Percentiles rank a stretch among this genome's conserved stretches.
Evolutionary conservation across 306 rosid genomes (phyloP).

Genomic region (Notholithocarpus densiflorus): DNA sequence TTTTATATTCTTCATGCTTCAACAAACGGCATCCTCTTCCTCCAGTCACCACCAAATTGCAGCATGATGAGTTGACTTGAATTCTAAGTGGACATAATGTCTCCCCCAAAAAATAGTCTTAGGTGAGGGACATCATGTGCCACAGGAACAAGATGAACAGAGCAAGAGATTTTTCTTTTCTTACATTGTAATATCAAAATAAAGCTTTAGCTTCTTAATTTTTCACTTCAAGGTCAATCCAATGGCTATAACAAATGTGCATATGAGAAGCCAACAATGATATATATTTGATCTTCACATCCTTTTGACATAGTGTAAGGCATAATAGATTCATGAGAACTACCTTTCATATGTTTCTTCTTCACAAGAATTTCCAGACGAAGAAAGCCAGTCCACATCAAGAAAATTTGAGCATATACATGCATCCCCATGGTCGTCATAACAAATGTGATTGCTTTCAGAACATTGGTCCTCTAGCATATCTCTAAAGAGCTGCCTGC

Average conservation of each 20-base stretch:
- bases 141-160: not conserved
- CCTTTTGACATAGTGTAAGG: not conserved
- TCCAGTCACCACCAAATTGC: not conserved
- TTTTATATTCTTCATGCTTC: no score
- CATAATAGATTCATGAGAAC: not conserved
- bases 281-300: not conserved
- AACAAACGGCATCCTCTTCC: no score
- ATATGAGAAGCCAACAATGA: not conserved
- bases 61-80: not conserved
- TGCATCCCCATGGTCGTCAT: conserved; percentile 66
- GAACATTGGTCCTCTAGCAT: conserved; percentile 44
- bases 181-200: not conserved
- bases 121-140: not conserved
- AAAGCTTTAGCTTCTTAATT: not conserved
- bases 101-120: not conserved
- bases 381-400: conserved; percentile 76
- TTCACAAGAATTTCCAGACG: conserved; percentile 91
- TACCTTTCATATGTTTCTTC: conserved; percentile 77
- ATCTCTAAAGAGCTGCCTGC: conserved; percentile 45
- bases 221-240: not conserved
- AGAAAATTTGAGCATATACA: conserved; percentile 70
- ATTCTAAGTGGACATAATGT: no score
- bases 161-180: not conserved
- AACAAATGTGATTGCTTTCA: conserved; percentile 47
- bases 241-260: not conserved